These are phyloP conservation scores for Fistulifera solaris DNA, from an alignment of 108 stramenopile species.

Conservation along the genomic window DNA sequence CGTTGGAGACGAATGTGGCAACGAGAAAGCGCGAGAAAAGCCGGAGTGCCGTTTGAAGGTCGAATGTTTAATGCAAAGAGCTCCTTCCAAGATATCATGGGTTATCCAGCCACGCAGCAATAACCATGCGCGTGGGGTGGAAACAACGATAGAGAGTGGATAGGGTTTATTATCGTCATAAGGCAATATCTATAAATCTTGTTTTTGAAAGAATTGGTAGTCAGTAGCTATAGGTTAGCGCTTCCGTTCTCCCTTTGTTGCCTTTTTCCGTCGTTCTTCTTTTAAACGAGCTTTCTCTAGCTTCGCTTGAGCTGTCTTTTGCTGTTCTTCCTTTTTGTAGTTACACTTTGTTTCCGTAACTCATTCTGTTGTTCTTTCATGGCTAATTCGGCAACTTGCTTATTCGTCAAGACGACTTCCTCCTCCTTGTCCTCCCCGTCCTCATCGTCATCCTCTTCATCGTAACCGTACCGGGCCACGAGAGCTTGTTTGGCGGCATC, in stretches of 20 bases:
- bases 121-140: too few species aligned
- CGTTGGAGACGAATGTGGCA: conserved; percentile 24
- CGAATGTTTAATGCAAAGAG: conserved; percentile 12
- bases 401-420: conserved; percentile 26
- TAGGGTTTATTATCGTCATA: too few species aligned
- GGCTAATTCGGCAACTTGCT: conserved; percentile 35
- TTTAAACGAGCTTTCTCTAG: conserved; percentile 37
- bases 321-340: conserved; percentile 68
- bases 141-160: too few species aligned
- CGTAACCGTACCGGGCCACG: conserved; percentile 72
- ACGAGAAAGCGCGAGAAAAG: conserved; percentile 26
- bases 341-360: conserved; percentile 25
- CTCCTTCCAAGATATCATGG: conserved; percentile 13
- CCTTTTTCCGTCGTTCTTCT: conserved; percentile 46
- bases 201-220: neutral
- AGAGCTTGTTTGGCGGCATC: conserved; percentile 57
- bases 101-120: neutral
- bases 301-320: conserved; percentile 57
- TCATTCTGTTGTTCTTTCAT: conserved; percentile 25
- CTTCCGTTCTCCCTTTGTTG: conserved; percentile 44
- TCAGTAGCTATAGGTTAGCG: conserved; percentile 8
- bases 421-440: conserved; percentile 22
- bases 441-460: conserved; percentile 42
- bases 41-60: conserved; percentile 25
- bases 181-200: too few species aligned